Base-by-base conservation (phyloP, 2,329 filamentous ascomycete species). In the Gnomoniopsis smithogilvyi region DNA sequence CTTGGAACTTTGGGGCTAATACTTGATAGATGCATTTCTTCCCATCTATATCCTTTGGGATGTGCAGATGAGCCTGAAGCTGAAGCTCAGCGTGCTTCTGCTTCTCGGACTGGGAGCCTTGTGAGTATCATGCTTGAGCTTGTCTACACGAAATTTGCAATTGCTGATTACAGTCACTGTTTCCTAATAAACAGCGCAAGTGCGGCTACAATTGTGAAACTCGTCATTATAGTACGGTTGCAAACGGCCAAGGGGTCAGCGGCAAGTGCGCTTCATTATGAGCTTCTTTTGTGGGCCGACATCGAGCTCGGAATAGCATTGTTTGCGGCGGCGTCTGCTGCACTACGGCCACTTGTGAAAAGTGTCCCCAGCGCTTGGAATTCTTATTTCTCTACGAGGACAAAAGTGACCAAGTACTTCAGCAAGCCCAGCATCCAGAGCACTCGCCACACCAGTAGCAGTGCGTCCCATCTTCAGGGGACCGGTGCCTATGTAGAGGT, bases 151-250 rank as follows among this genome's bases (percentile, higher is more conserved):
- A n/a, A n/a, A n/a, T n/a, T n/a, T n/a, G n/a, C n/a, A n/a, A n/a
- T n/a, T n/a, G 50, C 26, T 61, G 11, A 59, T 14, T 21, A n/a
- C n/a, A n/a, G n/a, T n/a, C n/a, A 43, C 41, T 34, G 6, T 47
- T 14, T 6, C 7, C 15, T 4, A 4, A 7, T 33, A 14, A 55
- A 52, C 45, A 71, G 69, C 52, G 69, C 69, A 19, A 71, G 69
- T 34, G 66, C 67, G 2, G 68, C 69, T 6, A 70, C 69, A n/a
- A 69, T 71, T n/a, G 67, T 68, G 30, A 71, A 70, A 47, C 67
- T 71, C 26, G 67, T 70, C 61, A 67, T 71, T 47, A 69, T 71
- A 50, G 63, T 69, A 36, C 65, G 59, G 30, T 45, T 71, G 15
- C 56, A 66, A 21, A 56, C 62, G 3, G 67, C 68, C 7, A 66